These are phyloP conservation scores for Russula ochroleuca DNA, from an alignment of 768 basidiomycete species.

Conservation along the genomic window DNA sequence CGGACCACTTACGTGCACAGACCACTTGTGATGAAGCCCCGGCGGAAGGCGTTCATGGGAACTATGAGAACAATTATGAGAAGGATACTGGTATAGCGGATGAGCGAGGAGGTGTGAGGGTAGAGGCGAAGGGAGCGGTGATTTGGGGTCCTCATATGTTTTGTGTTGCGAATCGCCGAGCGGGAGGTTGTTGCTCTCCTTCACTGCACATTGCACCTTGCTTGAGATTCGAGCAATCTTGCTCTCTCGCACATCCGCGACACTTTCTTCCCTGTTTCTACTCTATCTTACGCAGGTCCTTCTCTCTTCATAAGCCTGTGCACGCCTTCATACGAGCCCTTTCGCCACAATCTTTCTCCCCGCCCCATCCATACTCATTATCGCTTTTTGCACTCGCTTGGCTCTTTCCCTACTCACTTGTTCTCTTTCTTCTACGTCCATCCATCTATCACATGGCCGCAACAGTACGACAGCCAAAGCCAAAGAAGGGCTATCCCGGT, in stretches of 20 bases:
- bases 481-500: conserved; percentile 61
- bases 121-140: not conserved
- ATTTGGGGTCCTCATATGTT: conserved; percentile 11
- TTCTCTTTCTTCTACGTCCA: conserved; percentile 34
- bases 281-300: conserved; percentile 11
- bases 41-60: not conserved
- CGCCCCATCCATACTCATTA: conserved; percentile 15
- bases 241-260: conserved; percentile 23
- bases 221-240: conserved; percentile 21
- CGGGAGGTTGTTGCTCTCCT: not conserved
- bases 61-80: not conserved
- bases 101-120: not conserved
- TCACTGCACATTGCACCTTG: conserved; percentile 8
- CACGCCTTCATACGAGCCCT: conserved; percentile 17
- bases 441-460: conserved; percentile 27
- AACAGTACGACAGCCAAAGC: conserved; percentile 53
- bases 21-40: not conserved
- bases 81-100: not conserved
- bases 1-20: conserved; percentile 9
- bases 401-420: conserved; percentile 32
- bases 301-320: conserved; percentile 16
- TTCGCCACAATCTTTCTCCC: conserved; percentile 21
- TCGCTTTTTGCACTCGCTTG: conserved; percentile 34
- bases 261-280: conserved; percentile 18
- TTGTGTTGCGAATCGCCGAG: not conserved